These are phyloP conservation scores for Cercophora scortea DNA, from an alignment of 495 filamentous ascomycete genomes.

Conservation along the genomic window DNA sequence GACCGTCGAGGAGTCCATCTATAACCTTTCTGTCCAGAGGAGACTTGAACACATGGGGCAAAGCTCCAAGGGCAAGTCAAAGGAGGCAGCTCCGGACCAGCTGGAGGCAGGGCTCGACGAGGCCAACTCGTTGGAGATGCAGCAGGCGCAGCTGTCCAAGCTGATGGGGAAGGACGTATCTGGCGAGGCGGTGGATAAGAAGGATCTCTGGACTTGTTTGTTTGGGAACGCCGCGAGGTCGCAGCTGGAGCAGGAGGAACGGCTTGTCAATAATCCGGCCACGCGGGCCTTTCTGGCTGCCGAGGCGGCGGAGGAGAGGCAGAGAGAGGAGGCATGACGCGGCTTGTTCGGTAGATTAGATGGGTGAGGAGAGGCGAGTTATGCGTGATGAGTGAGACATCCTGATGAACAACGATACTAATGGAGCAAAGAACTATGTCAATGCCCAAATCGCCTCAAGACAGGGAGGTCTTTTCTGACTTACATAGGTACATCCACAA, in stretches of 20 bases:
- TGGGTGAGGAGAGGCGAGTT: not conserved
- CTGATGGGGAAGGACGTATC: slow-evolving; percentile 63
- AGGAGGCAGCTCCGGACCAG: slow-evolving; percentile 18
- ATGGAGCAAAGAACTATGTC: no score
- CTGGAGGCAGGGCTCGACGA: slow-evolving; percentile 59
- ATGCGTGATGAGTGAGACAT: no score
- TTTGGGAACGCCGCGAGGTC: slow-evolving; percentile 51
- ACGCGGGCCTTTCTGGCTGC: slow-evolving; percentile 21
- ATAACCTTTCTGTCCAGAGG: slow-evolving; percentile 71
- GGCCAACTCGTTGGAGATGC: slow-evolving; percentile 76
- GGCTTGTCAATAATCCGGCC: slow-evolving; percentile 5
- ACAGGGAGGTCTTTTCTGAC: no score
- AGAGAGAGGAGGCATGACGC: not conserved
- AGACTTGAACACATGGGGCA: slow-evolving; percentile 68
- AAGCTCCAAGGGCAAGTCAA: slow-evolving; percentile 24
- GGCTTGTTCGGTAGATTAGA: not conserved
- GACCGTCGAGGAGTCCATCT: slow-evolving; percentile 85
- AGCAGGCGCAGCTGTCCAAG: slow-evolving; percentile 56
- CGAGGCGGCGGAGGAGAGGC: slow-evolving; percentile 20
- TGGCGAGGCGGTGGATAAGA: slow-evolving; percentile 73
- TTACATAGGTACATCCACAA: no score
- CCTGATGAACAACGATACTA: no score
- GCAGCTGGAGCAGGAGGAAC: not conserved
- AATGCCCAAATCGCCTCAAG: no score
- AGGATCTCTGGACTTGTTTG: slow-evolving; percentile 84